Evolutionary conservation across 2,329 filamentous ascomycete genomes (phyloP).

Genomic region (Dendryphion nanum): DNA sequence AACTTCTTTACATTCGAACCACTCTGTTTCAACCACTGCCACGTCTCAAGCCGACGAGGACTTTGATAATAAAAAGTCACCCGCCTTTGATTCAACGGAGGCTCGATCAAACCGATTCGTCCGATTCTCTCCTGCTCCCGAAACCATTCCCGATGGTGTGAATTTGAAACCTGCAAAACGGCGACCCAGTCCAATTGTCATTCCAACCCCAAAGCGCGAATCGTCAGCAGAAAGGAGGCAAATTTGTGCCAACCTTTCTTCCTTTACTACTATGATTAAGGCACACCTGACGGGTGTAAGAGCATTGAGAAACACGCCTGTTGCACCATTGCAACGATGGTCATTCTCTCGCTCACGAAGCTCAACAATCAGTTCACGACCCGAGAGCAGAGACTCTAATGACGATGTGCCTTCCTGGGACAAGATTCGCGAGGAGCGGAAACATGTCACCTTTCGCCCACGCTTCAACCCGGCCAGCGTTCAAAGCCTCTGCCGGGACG

Average conservation of each 20-base stretch:
- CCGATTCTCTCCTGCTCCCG: not conserved
- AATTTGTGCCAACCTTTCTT: constrained; percentile 13
- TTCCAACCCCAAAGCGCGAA: constrained; percentile 4
- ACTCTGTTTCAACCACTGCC: constrained; percentile 20
- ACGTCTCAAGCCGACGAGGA: constrained; percentile 16
- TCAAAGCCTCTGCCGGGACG: constrained; percentile 25
- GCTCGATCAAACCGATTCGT: not conserved
- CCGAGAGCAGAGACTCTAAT: constrained; percentile 9
- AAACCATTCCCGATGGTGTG: too few relatives aligned
- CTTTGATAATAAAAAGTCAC: constrained; percentile 2
- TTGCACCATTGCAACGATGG: constrained; percentile 12
- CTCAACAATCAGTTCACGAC: constrained; percentile 15
- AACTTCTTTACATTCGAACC: constrained; percentile 20
- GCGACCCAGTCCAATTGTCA: constrained; percentile 7
- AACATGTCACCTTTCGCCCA: constrained; percentile 18
- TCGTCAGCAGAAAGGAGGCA: constrained; percentile 12
- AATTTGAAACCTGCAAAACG: constrained; percentile 4
- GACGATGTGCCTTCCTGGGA: constrained; percentile 12
- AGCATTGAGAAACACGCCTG: constrained; percentile 16
- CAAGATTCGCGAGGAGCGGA: constrained; percentile 13
- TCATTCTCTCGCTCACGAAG: constrained; percentile 12
- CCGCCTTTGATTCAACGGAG: not conserved
- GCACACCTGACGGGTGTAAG: constrained; percentile 26
- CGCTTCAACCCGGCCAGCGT: constrained; percentile 30
- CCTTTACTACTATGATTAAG: constrained; percentile 27